Percentiles rank a stretch among this genome's conserved stretches.
Conservation (phyloP, 2,329 filamentous ascomycete species). For the Diaporthe sp. region DNA sequence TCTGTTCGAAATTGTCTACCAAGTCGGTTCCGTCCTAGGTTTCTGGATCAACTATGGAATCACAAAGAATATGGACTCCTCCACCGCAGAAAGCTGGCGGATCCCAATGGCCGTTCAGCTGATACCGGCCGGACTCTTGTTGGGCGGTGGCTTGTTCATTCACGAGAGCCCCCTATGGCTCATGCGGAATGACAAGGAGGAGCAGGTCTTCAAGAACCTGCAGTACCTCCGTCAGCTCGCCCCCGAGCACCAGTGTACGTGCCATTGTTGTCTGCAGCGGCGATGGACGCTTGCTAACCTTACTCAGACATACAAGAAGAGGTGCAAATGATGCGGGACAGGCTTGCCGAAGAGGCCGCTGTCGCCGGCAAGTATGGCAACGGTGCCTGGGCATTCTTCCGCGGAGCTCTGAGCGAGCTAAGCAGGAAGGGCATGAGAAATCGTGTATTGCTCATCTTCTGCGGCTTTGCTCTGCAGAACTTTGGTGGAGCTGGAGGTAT, state of each 20-base stretch:
- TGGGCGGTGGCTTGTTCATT: constrained; percentile 56
- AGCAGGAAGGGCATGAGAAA: constrained; percentile 53
- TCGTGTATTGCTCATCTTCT: constrained; percentile 50
- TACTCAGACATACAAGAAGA: constrained; percentile 56
- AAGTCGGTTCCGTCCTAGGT: constrained; percentile 61
- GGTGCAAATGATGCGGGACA: constrained; percentile 54
- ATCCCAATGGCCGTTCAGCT: constrained; percentile 61
- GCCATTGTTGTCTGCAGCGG: background rate
- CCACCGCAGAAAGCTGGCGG: constrained; percentile 52
- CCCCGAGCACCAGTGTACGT: constrained; percentile 43
- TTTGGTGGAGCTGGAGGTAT: constrained; percentile 47
- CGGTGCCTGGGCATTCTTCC: constrained; percentile 40
- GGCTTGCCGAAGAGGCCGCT: constrained; percentile 47
- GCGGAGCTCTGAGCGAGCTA: constrained; percentile 47
- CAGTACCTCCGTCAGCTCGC: constrained; percentile 56
- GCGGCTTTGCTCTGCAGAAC: constrained; percentile 52
- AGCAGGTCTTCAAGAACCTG: constrained; percentile 52
- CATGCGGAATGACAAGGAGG: constrained; percentile 52
- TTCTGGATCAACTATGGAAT: constrained; percentile 63
- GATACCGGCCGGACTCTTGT: constrained; percentile 54
- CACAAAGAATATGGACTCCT: constrained; percentile 49
- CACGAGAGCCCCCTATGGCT: constrained; percentile 54
- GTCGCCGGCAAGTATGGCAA: constrained; percentile 48
- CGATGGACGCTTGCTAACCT: background rate
- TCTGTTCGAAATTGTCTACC: constrained; percentile 63